Conservation (phyloP, 139 green algal genomes). For the Micractinium sp. region DNA sequence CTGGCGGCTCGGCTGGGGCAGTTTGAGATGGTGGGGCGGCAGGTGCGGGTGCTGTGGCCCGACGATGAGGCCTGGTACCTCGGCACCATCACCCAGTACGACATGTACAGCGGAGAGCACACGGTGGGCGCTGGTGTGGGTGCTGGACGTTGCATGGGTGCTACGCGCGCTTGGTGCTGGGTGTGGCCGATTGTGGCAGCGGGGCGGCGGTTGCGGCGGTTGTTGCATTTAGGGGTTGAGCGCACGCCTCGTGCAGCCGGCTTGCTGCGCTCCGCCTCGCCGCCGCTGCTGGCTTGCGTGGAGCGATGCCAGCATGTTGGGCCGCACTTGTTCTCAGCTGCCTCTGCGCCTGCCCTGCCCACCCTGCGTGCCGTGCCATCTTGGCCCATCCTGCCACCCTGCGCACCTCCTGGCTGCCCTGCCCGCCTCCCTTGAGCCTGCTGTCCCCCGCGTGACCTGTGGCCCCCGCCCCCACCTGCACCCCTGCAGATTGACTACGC, state of each 20-base stretch:
- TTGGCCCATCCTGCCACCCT: neutral
- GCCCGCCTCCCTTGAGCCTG: neutral
- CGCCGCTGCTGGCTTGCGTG: neutral
- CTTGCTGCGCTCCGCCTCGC: too few relatives aligned
- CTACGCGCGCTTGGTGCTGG: neutral
- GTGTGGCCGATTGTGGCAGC: too few relatives aligned
- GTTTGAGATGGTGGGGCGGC: slow-evolving; percentile 52
- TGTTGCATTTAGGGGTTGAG: neutral
- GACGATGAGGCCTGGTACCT: slow-evolving; percentile 74
- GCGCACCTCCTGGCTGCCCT: neutral
- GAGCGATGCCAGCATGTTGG: neutral
- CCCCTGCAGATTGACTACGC: slow-evolving; percentile 61
- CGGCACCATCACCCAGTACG: slow-evolving; percentile 48
- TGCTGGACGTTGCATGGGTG: neutral
- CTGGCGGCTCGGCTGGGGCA: slow-evolving; percentile 41
- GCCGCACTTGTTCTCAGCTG: neutral
- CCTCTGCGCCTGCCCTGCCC: neutral
- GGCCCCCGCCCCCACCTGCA: neutral
- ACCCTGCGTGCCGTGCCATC: neutral
- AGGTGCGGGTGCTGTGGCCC: slow-evolving; percentile 68
- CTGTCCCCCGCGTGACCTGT: neutral
- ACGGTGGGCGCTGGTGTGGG: neutral
- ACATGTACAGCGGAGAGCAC: slow-evolving; percentile 54
- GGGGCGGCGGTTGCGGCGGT: too few relatives aligned
- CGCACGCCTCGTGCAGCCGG: neutral